Conservation (phyloP, 2,329 filamentous ascomycete species). For the Fusarium siculi region DNA sequence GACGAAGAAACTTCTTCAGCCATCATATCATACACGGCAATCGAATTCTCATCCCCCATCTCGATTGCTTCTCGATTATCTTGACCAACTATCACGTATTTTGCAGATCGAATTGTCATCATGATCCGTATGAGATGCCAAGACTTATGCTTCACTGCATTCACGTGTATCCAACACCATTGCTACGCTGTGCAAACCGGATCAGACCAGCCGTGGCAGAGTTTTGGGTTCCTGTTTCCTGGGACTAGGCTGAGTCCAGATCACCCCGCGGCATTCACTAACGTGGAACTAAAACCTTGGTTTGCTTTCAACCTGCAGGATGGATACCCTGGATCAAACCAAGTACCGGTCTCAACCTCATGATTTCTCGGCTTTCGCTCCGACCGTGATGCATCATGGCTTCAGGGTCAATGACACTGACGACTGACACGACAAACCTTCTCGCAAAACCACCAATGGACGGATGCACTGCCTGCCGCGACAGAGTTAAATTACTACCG, state of each 20-base stretch:
- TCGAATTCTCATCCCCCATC: slow-evolving; percentile 8
- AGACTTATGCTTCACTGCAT: neutral
- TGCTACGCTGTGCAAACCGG: neutral
- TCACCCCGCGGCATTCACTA: slow-evolving; percentile 32
- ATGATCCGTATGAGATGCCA: neutral
- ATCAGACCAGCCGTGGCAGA: slow-evolving; percentile 19
- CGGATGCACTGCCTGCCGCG: neutral
- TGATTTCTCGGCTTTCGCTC: slow-evolving; percentile 1
- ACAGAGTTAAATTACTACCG: neutral
- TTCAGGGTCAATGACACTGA: neutral
- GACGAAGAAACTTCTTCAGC: neutral
- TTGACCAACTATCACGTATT: neutral
- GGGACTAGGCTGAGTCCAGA: slow-evolving; percentile 28
- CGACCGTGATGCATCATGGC: neutral
- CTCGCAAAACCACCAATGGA: neutral
- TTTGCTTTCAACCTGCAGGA: neutral
- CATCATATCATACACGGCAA: neutral
- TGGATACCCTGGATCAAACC: neutral
- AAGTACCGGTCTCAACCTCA: slow-evolving; percentile 1
- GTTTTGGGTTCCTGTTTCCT: neutral
- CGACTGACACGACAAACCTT: neutral
- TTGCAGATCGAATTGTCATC: slow-evolving; percentile 14
- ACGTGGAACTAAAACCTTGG: slow-evolving; percentile 21
- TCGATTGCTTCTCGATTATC: slow-evolving; percentile 14
- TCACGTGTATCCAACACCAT: neutral